These are phyloP conservation scores for Auricularia auricula-judae DNA, from an alignment of 768 basidiomycete species.

Conservation along the genomic window DNA sequence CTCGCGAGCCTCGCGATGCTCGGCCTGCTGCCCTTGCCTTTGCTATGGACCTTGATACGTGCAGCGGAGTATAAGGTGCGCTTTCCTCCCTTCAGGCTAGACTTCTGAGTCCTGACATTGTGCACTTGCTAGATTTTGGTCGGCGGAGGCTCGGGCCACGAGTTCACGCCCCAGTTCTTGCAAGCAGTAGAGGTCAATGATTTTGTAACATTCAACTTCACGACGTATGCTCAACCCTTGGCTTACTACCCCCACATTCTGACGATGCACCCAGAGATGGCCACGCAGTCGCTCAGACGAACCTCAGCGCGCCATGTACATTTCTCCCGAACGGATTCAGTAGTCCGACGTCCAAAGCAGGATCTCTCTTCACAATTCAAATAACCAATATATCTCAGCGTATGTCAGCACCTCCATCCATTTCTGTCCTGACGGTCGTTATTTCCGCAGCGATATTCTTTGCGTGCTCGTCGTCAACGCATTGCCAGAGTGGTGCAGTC, in stretches of 20 bases:
- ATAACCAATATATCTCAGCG: background rate
- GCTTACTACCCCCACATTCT: background rate
- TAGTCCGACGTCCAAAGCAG: too few species aligned
- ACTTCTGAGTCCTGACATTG: too few species aligned
- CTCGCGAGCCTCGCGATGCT: background rate
- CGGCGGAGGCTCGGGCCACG: background rate
- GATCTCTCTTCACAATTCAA: background rate
- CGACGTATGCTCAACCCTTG: background rate
- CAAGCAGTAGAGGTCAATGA: background rate
- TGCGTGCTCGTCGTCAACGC: background rate
- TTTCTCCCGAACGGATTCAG: too few species aligned
- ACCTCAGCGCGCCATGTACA: background rate
- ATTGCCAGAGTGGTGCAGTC: background rate
- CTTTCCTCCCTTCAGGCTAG: too few species aligned
- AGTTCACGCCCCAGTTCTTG: background rate
- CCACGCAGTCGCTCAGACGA: background rate
- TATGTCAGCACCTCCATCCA: background rate
- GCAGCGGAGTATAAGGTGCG: background rate
- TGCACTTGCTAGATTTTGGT: background rate
- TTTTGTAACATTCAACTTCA: background rate
- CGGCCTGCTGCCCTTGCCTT: background rate
- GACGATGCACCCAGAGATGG: background rate
- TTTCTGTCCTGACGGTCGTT: background rate
- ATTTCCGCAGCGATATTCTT: background rate
- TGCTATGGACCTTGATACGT: background rate